A percentile compares a stretch with the other conserved stretches of the same genome.
These are phyloP conservation scores for Sphagnum fallax DNA, from an alignment of 228 moss, liverwort and hornwort species.

Conservation along the genomic window DNA sequence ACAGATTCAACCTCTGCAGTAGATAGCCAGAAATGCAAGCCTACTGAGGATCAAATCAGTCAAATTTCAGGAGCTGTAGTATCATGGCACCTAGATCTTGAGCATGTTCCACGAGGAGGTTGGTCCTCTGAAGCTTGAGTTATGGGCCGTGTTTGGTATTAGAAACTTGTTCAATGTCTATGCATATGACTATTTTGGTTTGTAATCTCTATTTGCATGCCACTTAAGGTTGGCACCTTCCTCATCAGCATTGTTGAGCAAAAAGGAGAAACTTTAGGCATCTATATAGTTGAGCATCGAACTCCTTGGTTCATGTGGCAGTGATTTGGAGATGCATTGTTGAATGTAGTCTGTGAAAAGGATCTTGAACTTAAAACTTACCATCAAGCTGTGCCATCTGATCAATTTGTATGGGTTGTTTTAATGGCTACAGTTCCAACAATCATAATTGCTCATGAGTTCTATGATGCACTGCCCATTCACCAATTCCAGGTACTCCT, in stretches of 20 bases:
- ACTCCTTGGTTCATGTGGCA: no score
- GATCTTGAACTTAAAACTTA: no score
- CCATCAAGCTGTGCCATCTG: no score
- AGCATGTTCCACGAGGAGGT: slow-evolving; percentile 82
- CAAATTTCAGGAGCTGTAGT: slow-evolving; percentile 55
- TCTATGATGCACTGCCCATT: slow-evolving; percentile 81
- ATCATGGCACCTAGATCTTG: slow-evolving; percentile 67
- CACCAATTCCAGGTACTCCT: slow-evolving; percentile 89
- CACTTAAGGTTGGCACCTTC: no score
- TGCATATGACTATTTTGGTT: no score
- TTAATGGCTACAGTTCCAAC: slow-evolving; percentile 51
- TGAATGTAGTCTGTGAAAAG: no score
- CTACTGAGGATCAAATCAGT: slow-evolving; percentile 30
- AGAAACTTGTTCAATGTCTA: slow-evolving; percentile 2
- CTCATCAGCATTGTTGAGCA: no score
- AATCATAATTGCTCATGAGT: slow-evolving; percentile 87
- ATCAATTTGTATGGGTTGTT: neutral
- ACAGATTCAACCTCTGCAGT: slow-evolving; percentile 8
- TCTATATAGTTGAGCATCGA: no score
- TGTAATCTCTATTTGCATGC: no score
- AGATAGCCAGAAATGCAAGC: slow-evolving; percentile 7
- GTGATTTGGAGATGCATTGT: no score
- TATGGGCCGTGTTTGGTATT: slow-evolving; percentile 3
- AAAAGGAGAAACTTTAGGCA: no score
- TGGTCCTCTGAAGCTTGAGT: neutral